A percentile compares a stretch with the other conserved stretches of the same genome.
Evolutionary conservation across 2,329 filamentous ascomycete species (phyloP).

Genomic region (Didymella arachidicola): DNA sequence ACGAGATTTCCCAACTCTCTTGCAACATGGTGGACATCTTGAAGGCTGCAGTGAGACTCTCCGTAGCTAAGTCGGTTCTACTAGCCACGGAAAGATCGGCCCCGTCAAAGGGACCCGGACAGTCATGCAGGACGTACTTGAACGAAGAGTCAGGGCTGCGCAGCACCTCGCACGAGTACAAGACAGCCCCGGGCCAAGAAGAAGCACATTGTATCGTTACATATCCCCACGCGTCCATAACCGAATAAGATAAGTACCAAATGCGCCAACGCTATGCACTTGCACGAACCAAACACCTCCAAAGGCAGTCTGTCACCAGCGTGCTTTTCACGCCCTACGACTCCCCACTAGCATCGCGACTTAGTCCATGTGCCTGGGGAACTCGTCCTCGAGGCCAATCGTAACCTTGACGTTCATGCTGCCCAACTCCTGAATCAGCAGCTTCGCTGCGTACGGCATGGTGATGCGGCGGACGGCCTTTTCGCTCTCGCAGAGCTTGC

Average conservation of each 20-base stretch:
- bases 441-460: slow-evolving; percentile 96
- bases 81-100: too few species aligned
- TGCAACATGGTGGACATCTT: too few species aligned
- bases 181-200: neutral
- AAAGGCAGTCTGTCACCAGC: too few species aligned
- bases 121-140: too few species aligned
- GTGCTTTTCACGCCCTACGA: neutral
- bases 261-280: slow-evolving; percentile 22
- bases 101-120: too few species aligned
- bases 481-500: slow-evolving; percentile 88
- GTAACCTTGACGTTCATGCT: slow-evolving; percentile 99
- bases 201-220: neutral
- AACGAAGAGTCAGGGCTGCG: too few species aligned
- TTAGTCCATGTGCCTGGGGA: slow-evolving; percentile 51
- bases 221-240: neutral
- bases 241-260: neutral
- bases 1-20: too few species aligned
- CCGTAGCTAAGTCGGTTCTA: too few species aligned
- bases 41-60: too few species aligned
- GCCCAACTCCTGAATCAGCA: slow-evolving; percentile 93
- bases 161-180: too few species aligned
- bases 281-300: neutral
- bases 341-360: neutral
- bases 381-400: slow-evolving; percentile 91
- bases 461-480: slow-evolving; percentile 88